These are phyloP conservation scores for Zopfia rhizophila DNA, from an alignment of 2,329 filamentous ascomycete genomes.

Conservation along the genomic window DNA sequence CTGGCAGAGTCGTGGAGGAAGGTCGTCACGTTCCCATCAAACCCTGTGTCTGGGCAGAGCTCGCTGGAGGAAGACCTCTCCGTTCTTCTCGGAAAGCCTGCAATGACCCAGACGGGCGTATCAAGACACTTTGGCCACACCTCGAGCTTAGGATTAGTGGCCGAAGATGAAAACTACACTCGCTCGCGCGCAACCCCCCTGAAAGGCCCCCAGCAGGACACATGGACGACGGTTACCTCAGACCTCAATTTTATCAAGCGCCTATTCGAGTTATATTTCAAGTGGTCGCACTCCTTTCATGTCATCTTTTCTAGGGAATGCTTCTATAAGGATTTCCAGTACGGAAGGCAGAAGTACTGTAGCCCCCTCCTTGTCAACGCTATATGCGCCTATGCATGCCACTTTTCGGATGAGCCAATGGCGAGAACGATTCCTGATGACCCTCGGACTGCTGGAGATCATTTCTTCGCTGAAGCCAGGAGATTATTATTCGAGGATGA, in stretches of 20 bases:
- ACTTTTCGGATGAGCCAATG: constrained; percentile 72
- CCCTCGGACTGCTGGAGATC: constrained; percentile 73
- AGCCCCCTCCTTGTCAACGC: constrained; percentile 74
- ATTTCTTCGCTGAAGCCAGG: constrained; percentile 77
- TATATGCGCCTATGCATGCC: constrained; percentile 72
- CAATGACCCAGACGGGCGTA: constrained; percentile 44
- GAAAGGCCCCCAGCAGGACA: constrained; percentile 30
- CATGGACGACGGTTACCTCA: constrained; percentile 70
- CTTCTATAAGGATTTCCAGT: constrained; percentile 73
- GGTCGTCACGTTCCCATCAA: constrained; percentile 39
- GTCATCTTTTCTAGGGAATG: constrained; percentile 77
- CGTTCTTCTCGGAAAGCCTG: constrained; percentile 49
- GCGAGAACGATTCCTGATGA: constrained; percentile 72
- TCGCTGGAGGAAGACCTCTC: constrained; percentile 50
- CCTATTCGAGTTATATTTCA: constrained; percentile 73
- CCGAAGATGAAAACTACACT: constrained; percentile 45
- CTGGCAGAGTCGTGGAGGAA: constrained; percentile 54
- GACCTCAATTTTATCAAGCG: constrained; percentile 70
- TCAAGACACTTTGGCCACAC: constrained; percentile 52
- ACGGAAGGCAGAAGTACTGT: constrained; percentile 72
- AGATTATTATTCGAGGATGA: constrained; percentile 68
- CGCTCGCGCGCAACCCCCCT: constrained; percentile 23
- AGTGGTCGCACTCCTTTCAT: constrained; percentile 80
- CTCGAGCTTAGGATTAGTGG: constrained; percentile 48
- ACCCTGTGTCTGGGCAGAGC: constrained; percentile 31